These are phyloP conservation scores for Neurospora sp. DNA, from an alignment of 2,329 filamentous ascomycete genomes.

Conservation along the genomic window DNA sequence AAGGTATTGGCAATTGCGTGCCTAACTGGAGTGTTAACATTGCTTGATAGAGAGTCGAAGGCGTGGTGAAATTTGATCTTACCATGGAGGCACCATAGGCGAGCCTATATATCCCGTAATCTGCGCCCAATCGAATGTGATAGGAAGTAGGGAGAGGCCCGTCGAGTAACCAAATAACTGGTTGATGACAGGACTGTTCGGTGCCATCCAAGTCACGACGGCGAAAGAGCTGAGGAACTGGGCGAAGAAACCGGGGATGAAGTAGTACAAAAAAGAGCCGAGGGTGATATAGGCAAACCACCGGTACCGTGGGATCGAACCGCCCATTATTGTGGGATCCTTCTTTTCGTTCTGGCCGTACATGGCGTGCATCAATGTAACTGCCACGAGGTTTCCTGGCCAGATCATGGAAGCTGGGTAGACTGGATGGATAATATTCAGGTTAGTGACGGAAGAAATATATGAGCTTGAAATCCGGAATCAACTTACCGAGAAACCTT, in stretches of 20 bases:
- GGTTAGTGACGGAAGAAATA: slow-evolving; percentile 1
- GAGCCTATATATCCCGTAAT: slow-evolving; percentile 58
- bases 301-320: slow-evolving; percentile 53
- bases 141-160: slow-evolving; percentile 57
- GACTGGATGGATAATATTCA: slow-evolving; percentile 26
- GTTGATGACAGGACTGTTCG: slow-evolving; percentile 57
- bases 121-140: slow-evolving; percentile 71
- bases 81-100: slow-evolving; percentile 61
- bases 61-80: slow-evolving; percentile 11
- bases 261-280: slow-evolving; percentile 54
- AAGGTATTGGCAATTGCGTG: slow-evolving; percentile 65
- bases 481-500: slow-evolving; percentile 44
- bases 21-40: slow-evolving; percentile 25
- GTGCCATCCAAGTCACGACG: slow-evolving; percentile 62
- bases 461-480: background rate
- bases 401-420: slow-evolving; percentile 66
- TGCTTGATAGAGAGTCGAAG: background rate
- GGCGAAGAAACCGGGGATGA: slow-evolving; percentile 58
- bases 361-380: slow-evolving; percentile 62
- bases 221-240: slow-evolving; percentile 62
- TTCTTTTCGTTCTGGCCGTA: slow-evolving; percentile 48
- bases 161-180: slow-evolving; percentile 63
- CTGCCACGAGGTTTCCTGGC: slow-evolving; percentile 56
- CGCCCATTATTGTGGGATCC: slow-evolving; percentile 47
- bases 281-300: slow-evolving; percentile 52